Percentiles rank a stretch among this genome's conserved stretches.
phyloP scores from a whole-genome alignment of 2,329 filamentous ascomycete species.

The Alternaria sp. region DNA sequence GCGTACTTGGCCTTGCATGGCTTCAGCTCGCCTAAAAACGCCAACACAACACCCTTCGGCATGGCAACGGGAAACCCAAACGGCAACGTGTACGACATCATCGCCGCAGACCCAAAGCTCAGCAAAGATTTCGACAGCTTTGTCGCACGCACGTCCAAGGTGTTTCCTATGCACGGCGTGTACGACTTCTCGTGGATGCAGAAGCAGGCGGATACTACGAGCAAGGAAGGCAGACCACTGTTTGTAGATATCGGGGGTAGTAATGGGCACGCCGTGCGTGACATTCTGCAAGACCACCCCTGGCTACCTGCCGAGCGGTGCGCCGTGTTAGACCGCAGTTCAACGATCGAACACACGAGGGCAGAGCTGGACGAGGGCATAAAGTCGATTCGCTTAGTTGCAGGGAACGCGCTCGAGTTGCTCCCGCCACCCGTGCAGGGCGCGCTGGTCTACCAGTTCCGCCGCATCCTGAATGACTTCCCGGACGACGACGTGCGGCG shows the following conservation, averaged over 20 bases:
- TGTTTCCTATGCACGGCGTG: background rate
- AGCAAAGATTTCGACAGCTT: constrained; percentile 7
- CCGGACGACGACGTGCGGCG: background rate
- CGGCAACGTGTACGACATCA: background rate
- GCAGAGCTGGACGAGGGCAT: background rate
- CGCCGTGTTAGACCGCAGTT: background rate
- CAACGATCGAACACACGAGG: background rate
- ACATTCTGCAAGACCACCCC: constrained; percentile 5
- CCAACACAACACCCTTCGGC: background rate
- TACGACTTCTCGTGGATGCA: constrained; percentile 4
- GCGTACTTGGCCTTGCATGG: constrained; percentile 1
- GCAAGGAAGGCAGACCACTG: constrained; percentile 1
- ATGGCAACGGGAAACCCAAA: constrained; percentile 1
- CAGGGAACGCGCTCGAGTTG: background rate
- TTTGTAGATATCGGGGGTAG: constrained; percentile 3
- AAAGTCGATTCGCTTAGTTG: background rate
- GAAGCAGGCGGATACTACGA: background rate
- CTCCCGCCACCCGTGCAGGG: background rate
- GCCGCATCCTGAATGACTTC: constrained; percentile 5
- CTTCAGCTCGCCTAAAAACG: constrained; percentile 2
- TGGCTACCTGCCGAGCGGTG: constrained; percentile 1
- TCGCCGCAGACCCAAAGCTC: constrained; percentile 2
- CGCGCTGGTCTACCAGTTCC: background rate
- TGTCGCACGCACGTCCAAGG: constrained; percentile 2
- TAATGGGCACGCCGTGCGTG: background rate